Base-by-base conservation (phyloP, 768 basidiomycete species). In the Brasilioporus rufonigricans region DNA sequence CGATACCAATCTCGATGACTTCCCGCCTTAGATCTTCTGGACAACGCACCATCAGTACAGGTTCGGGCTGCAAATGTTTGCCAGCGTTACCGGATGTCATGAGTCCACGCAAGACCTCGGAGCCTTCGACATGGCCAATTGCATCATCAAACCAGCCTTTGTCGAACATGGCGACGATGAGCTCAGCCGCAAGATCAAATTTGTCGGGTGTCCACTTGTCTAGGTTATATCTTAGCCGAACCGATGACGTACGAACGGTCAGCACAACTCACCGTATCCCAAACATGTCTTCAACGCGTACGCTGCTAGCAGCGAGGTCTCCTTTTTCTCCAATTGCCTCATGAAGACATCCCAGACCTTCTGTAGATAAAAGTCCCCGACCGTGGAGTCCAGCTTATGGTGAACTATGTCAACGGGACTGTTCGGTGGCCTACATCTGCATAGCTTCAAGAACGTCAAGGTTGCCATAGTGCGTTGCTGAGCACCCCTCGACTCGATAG, bases 131-230 rank as follows among this genome's bases (percentile, higher is more conserved):
- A 7, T 19, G 39, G 9, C 39, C 39, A 5, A 39, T 13, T 19
- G 39, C 12, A 39, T 21, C 19, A 5, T 39, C 39, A 12, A 39
- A 39, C 39, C 19, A 39, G n/a, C 39, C n/a, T 21, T 21, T 58
- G 16, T 56, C n/a, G n/a, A 59, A 1, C 58, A n/a, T n/a, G n/a
- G n/a, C n/a, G n/a, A n/a, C 14, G 24, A 52, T 23, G 6, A 16
- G 23, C 5, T 24, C 11, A 24, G 49, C 45, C 6, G 29, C 40
- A 26, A 21, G 26, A 19, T 10, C 10, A 13, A 38, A 32, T 31
- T 50, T n/a, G 18, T 13, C 6, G 12, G 24, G 0, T 12, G 21
- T 44, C 51, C 19, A 14, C 40, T 50, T 38, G 16, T 18, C 48
- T 55, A 38, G 3, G 26, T 19, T 10, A 21, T 49, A 18, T 14